A percentile compares a stretch with the other conserved stretches of the same genome.
These are phyloP conservation scores for Achaetomiella virescens DNA, from an alignment of 495 filamentous ascomycete species.

Conservation along the genomic window DNA sequence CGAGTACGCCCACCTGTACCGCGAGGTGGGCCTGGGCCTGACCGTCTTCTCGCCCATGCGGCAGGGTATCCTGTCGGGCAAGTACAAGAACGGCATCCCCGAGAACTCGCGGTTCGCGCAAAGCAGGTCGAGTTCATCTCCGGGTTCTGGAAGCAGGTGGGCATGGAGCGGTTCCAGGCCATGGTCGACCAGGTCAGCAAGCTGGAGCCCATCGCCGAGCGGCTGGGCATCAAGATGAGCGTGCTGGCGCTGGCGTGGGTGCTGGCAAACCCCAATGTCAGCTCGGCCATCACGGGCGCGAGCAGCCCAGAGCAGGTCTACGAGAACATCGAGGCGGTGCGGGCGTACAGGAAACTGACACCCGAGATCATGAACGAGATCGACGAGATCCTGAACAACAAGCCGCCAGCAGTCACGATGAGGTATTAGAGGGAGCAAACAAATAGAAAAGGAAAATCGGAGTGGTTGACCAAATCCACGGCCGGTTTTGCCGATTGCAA, in stretches of 20 bases:
- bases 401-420: constrained; percentile 22
- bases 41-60: constrained; percentile 70
- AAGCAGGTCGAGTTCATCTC: constrained; percentile 43
- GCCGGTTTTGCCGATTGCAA: background rate
- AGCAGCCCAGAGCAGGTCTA: constrained; percentile 65
- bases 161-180: constrained; percentile 41
- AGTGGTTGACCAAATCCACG: background rate
- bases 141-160: constrained; percentile 39
- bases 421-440: constrained; percentile 10
- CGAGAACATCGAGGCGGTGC: constrained; percentile 61
- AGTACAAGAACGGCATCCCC: constrained; percentile 68
- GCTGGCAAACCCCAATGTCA: constrained; percentile 68
- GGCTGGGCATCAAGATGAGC: constrained; percentile 57
- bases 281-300: constrained; percentile 71
- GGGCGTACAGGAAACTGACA: constrained; percentile 54
- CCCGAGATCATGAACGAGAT: constrained; percentile 63
- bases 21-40: constrained; percentile 59
- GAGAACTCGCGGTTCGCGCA: constrained; percentile 48
- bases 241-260: constrained; percentile 74
- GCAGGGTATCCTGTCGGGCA: constrained; percentile 69
- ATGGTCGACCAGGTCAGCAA: constrained; percentile 41
- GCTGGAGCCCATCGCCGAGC: constrained; percentile 58
- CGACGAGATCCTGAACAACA: constrained; percentile 42
- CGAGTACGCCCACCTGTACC: constrained; percentile 58
- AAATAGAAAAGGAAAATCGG: background rate